Evolutionary conservation across 78 protist species (phyloP), one percentile per base, ranked within the genome.

Genomic region (Blattamonas nauphoetae): DNA sequence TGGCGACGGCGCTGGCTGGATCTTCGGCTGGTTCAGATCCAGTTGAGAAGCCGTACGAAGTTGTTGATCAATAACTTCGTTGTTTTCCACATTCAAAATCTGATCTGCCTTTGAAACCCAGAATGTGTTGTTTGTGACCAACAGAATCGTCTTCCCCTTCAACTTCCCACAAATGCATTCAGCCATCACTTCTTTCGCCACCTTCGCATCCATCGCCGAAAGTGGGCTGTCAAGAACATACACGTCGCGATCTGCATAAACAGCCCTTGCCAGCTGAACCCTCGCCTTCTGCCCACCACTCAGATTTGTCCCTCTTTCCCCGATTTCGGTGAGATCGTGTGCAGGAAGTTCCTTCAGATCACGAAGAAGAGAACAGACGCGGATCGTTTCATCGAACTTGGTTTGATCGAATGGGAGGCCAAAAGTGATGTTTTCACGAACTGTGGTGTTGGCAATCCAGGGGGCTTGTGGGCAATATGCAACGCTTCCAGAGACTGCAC

Each of bases 181-280:
- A 21, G 63, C 41, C 34, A 90, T 86, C n/a, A 90, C 32, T 41
- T 21, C 77, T 46, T 32, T 86, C 44, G 93, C 95, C 45, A 90
- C 95, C 81, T 92, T 95, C 0, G 91, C 91, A 89, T 96, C 97
- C 21, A 96, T 95, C 0, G 97, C 97, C 0, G 89, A 46, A 38
- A 97, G 91, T 2, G 95, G 95, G 64, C 93, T 97, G 84, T 94
- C 98, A 6, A 94, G 36, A 0, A 2, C 33, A 64, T 29, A 78
- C 92, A 93, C 55, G 89, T 36, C 35, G 96, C 95, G 43, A 96
- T 90, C 3, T 98, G 98, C 0, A 97, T 81, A 38, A 93, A 85
- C 33, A 97, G 92, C 36, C 99, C 91, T 84, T 90, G 94, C 88
- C 96, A 95, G 92, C 96, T 98, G 42, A 99, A 99, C 44, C 99